Base-by-base conservation (phyloP, 2,329 filamentous ascomycete genomes). In the Monilinia fructigena region DNA sequence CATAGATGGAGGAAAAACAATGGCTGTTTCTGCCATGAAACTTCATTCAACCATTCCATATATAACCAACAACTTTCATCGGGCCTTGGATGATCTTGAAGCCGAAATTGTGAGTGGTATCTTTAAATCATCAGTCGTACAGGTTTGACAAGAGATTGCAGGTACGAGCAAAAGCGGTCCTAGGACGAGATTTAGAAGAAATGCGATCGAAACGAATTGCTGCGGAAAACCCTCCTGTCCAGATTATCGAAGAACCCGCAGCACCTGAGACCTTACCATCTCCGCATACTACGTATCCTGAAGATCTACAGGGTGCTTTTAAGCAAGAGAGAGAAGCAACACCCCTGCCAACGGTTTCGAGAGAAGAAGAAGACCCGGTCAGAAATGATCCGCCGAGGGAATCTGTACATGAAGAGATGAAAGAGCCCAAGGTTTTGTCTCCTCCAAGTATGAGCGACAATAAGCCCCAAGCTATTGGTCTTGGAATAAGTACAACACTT, bases 81-180 rank as follows among this genome's bases (percentile, higher is more conserved):
- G 76, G 65, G 82, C 83, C 10, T 76, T 88, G 2, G 83, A 87
- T 68, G 82, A 85, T 8, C 72, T 88, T 6, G 85, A 88, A 72
- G 76, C 75, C 67, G 83, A 87, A 35, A 85, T 87, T 72, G 85
- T 86, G 77, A 75, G 81, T 68, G 7, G 31, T 6, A 47, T 20
- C 45, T 1, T 28, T 18, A 62, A 28, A 4, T 31, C 11, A 26
- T 42, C 26, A 50, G 6, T 47, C 11, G 23, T 18, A 16, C 11
- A 35, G 38, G 52, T 38, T 68, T 66, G 52, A 72, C 70, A 7
- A 28, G 12, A 56, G n/a, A 16, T 31, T 52, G 20, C 68, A 84
- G 82, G 76, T 79, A 28, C 76, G 78, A 58, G 83, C 85, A 55
- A 88, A 87, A 73, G 81, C 85, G 2, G 82, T 85, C 18, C 68